Percentiles rank a stretch among this genome's conserved stretches.
These are phyloP conservation scores for Periconia digitata DNA, from an alignment of 2,329 filamentous ascomycete genomes.

Conservation along the genomic window DNA sequence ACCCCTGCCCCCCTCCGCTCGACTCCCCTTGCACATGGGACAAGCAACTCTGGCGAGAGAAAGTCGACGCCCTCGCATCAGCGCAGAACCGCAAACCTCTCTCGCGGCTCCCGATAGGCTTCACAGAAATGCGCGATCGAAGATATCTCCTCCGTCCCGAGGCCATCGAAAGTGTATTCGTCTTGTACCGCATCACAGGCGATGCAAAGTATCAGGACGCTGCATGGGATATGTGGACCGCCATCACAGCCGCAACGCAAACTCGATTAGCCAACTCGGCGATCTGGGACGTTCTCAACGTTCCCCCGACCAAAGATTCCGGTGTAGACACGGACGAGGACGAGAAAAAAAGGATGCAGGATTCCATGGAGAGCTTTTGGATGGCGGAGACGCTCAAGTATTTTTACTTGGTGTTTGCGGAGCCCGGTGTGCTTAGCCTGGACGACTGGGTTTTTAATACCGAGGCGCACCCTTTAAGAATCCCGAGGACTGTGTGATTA, in stretches of 20 bases:
- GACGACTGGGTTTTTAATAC: slow-evolving; percentile 48
- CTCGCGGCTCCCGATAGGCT: slow-evolving; percentile 45
- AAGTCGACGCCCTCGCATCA: slow-evolving; percentile 30
- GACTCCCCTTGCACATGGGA: slow-evolving; percentile 55
- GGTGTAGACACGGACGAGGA: slow-evolving; percentile 20
- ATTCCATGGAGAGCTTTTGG: slow-evolving; percentile 46
- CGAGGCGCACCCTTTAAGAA: slow-evolving; percentile 46
- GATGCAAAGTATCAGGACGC: slow-evolving; percentile 49
- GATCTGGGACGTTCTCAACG: slow-evolving; percentile 45
- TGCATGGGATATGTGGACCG: slow-evolving; percentile 55
- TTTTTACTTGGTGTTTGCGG: slow-evolving; percentile 51
- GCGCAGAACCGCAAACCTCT: slow-evolving; percentile 6
- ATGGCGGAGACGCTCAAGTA: slow-evolving; percentile 55
- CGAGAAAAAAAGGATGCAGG: slow-evolving; percentile 3
- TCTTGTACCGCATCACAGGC: slow-evolving; percentile 62
- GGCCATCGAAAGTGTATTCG: slow-evolving; percentile 63
- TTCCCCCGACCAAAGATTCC: slow-evolving; percentile 46
- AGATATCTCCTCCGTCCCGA: slow-evolving; percentile 56
- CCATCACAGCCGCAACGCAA: slow-evolving; percentile 46
- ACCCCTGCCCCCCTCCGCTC: slow-evolving; percentile 48
- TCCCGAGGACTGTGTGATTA: slow-evolving; percentile 3
- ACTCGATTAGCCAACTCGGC: slow-evolving; percentile 52
- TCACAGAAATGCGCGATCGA: slow-evolving; percentile 47
- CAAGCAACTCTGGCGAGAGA: slow-evolving; percentile 53
- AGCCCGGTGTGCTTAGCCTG: slow-evolving; percentile 45